These are phyloP conservation scores for Solanum ahanhuiri DNA, from an alignment of 257 asterid genomes.

Conservation along the genomic window DNA sequence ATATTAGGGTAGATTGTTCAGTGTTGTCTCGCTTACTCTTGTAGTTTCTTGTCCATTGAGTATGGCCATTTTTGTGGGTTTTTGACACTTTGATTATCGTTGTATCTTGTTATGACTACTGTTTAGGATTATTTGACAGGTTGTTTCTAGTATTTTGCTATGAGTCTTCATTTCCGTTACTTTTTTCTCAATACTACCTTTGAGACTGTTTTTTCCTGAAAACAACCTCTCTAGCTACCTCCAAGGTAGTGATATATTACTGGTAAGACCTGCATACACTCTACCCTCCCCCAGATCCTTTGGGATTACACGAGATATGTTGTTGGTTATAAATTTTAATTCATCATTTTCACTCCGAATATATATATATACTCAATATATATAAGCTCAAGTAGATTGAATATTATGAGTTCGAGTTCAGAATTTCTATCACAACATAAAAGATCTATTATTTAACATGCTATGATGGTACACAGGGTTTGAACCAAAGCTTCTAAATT, in stretches of 20 bases:
- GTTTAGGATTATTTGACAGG: background rate
- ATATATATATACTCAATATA: too few relatives aligned
- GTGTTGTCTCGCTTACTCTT: background rate
- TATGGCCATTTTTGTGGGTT: background rate
- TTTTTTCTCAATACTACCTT: too few relatives aligned
- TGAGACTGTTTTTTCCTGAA: background rate
- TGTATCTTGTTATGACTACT: background rate
- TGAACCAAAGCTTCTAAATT: background rate
- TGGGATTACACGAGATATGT: too few relatives aligned
- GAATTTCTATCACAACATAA: background rate
- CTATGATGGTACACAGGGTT: background rate
- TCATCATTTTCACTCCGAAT: background rate
- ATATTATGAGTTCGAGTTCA: background rate
- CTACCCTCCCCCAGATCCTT: too few relatives aligned
- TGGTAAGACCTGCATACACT: background rate
- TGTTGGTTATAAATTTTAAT: background rate
- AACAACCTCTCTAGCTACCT: background rate
- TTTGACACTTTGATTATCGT: background rate
- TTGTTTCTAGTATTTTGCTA: too few relatives aligned
- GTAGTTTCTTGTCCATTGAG: background rate
- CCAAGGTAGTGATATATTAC: background rate
- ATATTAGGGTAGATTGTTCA: background rate
- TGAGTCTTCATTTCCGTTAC: background rate
- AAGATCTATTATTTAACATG: background rate
- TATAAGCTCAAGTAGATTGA: background rate